phyloP scores from a whole-genome alignment of 139 green algal genomes.

The Klebsormidium nitens region DNA sequence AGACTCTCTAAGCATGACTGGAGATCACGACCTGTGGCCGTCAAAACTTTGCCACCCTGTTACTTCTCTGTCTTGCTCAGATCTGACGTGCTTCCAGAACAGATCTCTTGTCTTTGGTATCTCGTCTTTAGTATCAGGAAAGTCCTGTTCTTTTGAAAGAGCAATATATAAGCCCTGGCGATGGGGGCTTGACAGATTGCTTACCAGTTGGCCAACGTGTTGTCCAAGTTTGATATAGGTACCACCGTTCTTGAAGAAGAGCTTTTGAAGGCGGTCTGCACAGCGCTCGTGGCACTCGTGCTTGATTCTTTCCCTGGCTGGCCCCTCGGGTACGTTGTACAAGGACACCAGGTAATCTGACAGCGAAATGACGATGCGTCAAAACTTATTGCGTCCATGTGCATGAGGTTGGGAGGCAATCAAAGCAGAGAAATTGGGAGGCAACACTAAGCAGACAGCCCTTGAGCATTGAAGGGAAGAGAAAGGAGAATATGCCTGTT shows the following conservation, averaged over 20 bases:
- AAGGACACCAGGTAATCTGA: conserved; percentile 46
- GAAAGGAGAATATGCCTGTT: no score
- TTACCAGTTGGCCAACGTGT: conserved; percentile 78
- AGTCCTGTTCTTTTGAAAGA: not conserved
- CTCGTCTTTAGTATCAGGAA: not conserved
- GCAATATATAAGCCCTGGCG: not conserved
- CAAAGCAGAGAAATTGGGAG: no score
- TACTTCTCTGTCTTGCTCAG: no score
- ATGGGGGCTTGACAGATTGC: conserved; percentile 1
- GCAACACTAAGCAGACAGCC: no score
- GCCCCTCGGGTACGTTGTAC: conserved; percentile 34
- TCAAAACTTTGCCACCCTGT: no score
- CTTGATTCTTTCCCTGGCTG: conserved; percentile 25
- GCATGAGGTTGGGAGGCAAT: no score
- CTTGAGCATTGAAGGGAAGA: no score
- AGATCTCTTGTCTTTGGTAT: not conserved
- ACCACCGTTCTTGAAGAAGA: conserved; percentile 81
- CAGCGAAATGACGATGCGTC: not conserved
- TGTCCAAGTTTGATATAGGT: conserved; percentile 85
- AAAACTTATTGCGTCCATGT: no score
- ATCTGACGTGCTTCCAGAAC: no score
- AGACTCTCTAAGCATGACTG: no score
- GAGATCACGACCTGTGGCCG: no score
- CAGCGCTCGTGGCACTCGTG: conserved; percentile 52
- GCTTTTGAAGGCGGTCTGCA: conserved; percentile 50